Evolutionary conservation across 176 grass and related monocot genomes (phyloP), one percentile per base, ranked within the genome.

Genomic region (Oryza australiensis): DNA sequence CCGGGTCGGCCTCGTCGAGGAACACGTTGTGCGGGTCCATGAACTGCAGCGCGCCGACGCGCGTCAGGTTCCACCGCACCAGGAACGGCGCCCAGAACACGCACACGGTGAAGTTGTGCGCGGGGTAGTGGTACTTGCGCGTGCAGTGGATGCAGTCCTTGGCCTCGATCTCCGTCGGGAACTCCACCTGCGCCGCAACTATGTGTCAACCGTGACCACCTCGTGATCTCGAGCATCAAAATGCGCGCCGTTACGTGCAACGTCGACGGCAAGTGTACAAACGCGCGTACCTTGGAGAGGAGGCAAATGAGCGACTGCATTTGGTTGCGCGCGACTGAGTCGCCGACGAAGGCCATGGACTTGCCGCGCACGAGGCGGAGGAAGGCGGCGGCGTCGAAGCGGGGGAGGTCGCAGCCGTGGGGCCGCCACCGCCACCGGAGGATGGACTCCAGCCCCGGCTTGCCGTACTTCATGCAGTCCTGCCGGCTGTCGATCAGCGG

Each of bases 281-380:
- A 10, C 12, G 68, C 38, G 11, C 10, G 51, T 81, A 91, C 89
- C 69, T 59, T 62, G 26, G 71, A 85, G 23, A 94, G 77, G 75
- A 90, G 70, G 83, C 92, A 94, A 86, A 94, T 90, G 64, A 94
- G 80, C 0, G 92, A 94, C 79, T 94, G 86, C 92, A 90, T 81
- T 55, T 94, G 92, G 79, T 94, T 94, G 38, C 88, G 72, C 3
- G 92, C 88, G 10, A 94, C 59, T 48, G 92, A 94, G 80, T 94
- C 92, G 23, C 92, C 92, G 11, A 90, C 75, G 84, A 94, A 94
- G 57, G 86, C 92, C 55, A 94, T 73, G 78, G 92, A 88, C 77
- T 77, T 90, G 64, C 80, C 81, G 35, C 71, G 75, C 3, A 88
- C 83, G 26, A 90, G 74, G 41, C 81, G 62, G 77, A 90, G 83